These are phyloP conservation scores for Dryas drummondii DNA, from an alignment of 306 rosid genomes.

Conservation along the genomic window DNA sequence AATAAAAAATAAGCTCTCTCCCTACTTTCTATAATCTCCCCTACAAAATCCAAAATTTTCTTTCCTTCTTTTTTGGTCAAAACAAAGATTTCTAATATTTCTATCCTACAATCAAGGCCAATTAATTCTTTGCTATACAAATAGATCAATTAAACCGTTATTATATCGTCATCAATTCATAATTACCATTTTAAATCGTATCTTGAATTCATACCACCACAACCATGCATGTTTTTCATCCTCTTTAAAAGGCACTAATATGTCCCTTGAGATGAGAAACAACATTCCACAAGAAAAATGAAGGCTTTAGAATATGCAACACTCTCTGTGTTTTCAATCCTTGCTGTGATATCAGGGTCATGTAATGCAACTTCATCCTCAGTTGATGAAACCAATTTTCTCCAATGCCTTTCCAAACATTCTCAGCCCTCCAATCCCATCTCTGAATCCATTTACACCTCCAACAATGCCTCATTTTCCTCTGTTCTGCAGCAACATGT, in stretches of 20 bases:
- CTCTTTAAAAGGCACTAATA: neutral
- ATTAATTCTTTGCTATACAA: neutral
- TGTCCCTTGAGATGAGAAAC: neutral
- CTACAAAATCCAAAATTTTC: neutral
- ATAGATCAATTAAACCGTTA: neutral
- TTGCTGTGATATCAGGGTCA: conserved; percentile 16
- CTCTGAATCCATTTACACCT: conserved; percentile 35
- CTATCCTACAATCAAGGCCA: neutral
- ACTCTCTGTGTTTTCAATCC: neutral
- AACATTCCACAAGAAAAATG: neutral
- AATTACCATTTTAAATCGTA: neutral
- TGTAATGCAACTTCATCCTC: conserved; percentile 16
- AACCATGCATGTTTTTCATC: neutral
- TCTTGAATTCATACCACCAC: neutral
- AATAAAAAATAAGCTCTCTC: too few species aligned
- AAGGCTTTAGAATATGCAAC: neutral
- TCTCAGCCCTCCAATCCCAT: conserved; percentile 26
- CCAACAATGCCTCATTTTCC: conserved; percentile 36
- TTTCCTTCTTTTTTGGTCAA: neutral
- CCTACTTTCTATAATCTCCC: too few species aligned
- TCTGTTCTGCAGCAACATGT: conserved; percentile 37
- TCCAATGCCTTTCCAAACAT: conserved; percentile 40
- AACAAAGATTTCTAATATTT: neutral
- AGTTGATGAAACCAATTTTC: conserved; percentile 19
- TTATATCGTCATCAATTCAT: neutral